Base-by-base conservation (phyloP, 2,329 filamentous ascomycete genomes). In the Leptodontidium sp. region DNA sequence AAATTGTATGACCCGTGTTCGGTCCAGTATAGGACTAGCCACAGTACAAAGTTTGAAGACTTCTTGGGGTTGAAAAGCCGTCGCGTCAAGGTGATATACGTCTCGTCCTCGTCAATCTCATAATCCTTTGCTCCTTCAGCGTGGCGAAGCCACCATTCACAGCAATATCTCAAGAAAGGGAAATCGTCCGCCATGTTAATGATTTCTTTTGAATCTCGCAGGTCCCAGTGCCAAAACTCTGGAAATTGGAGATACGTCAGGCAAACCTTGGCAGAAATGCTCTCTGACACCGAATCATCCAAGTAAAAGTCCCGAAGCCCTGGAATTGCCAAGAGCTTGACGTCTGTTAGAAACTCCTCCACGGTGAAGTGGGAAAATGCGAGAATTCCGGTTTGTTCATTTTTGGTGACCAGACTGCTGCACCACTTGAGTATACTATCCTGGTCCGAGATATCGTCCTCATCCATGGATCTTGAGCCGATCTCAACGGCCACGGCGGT, bases 281-380 rank as follows among this genome's bases (percentile, higher is more conserved):
- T 14, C 3, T 45, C 38, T 29, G 45, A 47, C 2, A 45, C 57
- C 2, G 24, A 9, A 2, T 29, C 26, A 17, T 55, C 21, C 43
- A 68, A 38, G 24, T 66, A 35, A 35, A 53, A 68, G 11, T 61
- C 32, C 45, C 38, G 26, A 38, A 68, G 53, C 14, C 64, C 53
- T n/a, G 52, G 43, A 17, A 64, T 59, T 17, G 49, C 40, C 14
- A 57, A 52, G 11, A 66, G 38, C 7, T 66, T 61, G 11, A 29
- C 24, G 26, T 71, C 58, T 45, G 66, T 45, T 4, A 77, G 67
- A 38, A 73, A 77, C 61, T 77, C 74, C 43, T 74, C 58, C 17
- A 77, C 75, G 26, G 75, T 76, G 24, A 75, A 77, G 58, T 76
- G 74, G 5, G 75, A 72, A 9, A 77, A 64, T 55, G 75, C 70